Evolutionary conservation across 345 rosid genomes (phyloP).

Genomic region (Populus tremula): DNA sequence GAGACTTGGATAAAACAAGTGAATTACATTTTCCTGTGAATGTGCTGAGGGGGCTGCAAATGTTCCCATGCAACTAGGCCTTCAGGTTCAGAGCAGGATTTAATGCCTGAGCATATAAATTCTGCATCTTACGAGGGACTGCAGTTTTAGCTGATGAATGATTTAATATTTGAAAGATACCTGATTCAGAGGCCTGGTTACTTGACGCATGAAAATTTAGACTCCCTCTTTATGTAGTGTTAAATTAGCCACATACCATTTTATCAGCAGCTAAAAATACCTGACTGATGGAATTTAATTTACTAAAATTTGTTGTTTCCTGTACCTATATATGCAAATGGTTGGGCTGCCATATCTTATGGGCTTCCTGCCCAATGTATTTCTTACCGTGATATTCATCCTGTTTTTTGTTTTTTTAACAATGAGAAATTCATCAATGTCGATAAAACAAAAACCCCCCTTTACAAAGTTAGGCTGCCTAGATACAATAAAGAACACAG

Average conservation of each 20-base stretch:
- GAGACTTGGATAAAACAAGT: no score
- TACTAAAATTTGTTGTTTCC: no score
- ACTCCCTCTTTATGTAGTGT: neutral
- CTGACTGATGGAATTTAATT: no score
- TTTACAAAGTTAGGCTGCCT: neutral
- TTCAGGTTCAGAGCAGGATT: no score
- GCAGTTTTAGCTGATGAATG: neutral
- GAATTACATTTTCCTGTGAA: no score
- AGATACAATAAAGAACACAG: neutral
- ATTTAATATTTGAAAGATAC: neutral
- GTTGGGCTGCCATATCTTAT: neutral
- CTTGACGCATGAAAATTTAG: neutral
- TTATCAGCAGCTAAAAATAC: no score
- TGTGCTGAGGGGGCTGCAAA: no score
- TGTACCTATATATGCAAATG: no score
- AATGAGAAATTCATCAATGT: neutral
- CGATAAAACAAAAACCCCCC: neutral
- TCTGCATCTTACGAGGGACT: neutral
- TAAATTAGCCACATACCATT: no score
- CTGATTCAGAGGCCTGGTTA: neutral
- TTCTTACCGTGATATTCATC: neutral
- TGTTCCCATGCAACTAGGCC: no score
- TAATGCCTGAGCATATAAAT: no score
- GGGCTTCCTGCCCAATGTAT: neutral
- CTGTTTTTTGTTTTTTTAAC: no score